Evolutionary conservation across 2,329 filamentous ascomycete species (phyloP), one percentile per base, ranked within the genome.

Genomic region (Penicillium sp.): DNA sequence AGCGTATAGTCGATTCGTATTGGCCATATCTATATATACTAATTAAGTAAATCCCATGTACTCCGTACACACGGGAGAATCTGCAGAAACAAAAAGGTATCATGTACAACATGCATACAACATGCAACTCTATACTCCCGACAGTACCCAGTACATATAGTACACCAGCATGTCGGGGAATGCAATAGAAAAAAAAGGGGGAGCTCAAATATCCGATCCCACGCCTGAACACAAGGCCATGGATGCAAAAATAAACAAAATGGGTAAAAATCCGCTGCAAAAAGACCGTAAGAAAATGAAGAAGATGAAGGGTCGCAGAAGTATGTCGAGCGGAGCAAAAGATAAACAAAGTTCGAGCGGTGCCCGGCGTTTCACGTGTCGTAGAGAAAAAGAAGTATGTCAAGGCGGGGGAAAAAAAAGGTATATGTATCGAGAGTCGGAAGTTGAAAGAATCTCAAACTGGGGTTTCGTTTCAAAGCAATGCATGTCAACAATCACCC

Each of bases 81-180:
- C 23, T 45, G 35, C 35, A 53, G 41, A 38, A 52, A 65, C 54
- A 63, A 48, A 61, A 58, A 69, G 68, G 67, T 72, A 73, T 72
- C 70, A 70, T 73, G 61, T 73, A 72, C 69, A 72, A 63, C 67
- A 66, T 71, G 64, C 63, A 58, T 72, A 72, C 66, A 71, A 61
- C 65, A 66, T 71, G 65, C 61, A 66, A 60, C 50, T 71, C 66
- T 72, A 70, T 73, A 70, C 62, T 57, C 60, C 57, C 56, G 10
- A 66, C 61, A 57, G 56, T 48, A 55, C 45, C 57, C 59, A 59
- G 61, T 23, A 38, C 33, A 44, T 12, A 53, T 10, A 47, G 42
- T 41, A 47, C 36, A 27, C 19, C 7, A 42, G 27, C 27, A 57
- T 12, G 27, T 48, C 35, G 23, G 66, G 65, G 56, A 65, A 68